Base-by-base conservation (phyloP, 2,329 filamentous ascomycete species). In the Trichoderma endophyticum region DNA sequence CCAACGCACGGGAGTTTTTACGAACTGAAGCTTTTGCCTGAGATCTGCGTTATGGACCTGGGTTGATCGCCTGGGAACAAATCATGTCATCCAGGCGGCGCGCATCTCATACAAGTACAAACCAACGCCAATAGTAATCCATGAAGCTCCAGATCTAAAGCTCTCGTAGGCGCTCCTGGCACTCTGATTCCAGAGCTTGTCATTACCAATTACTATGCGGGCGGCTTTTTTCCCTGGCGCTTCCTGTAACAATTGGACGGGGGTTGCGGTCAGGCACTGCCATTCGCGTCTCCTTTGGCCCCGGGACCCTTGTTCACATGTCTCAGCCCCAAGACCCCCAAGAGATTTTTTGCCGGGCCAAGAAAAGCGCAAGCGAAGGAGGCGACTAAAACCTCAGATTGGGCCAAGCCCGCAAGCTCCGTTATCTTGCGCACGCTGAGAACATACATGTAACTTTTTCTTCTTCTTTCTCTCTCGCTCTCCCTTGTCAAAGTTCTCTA, bases 221-320 rank as follows among this genome's bases (percentile, higher is more conserved):
- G 63, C 64, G 64, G 64, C 64, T 28, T 8, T 39, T 18, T 57
- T 59, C 51, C 64, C 51, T 59, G 66, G 66, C 66, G 66, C 66
- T 69, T 69, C 66, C 57, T 61, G 66, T 69, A 62, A 69, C 66
- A 61, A n/a, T 32, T 51, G 57, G 21, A 54, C 57, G 66, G 39
- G 57, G 66, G 8, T 57, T 43, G 36, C 9, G 28, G n/a, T 36
- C 36, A 59, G 56, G 54, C 66, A 60, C 66, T 59, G 65, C 65
- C 66, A 69, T 61, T 61, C 12, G 64, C 15, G 8, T 67, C 64
- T 39, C 54, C 65, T 68, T 60, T 54, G 34, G 30, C 28, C n/a
- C 12, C 21, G 39, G 57, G 54, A 61, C 57, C 57, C 57, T 34
- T 61, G 66, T 69, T 51, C 66, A 26, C 66, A 43, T 61, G 57